Percentiles rank a stretch among this genome's conserved stretches.
Conservation (phyloP, 164 flowering plant genomes). For the Magnolia kwangsiensis region DNA sequence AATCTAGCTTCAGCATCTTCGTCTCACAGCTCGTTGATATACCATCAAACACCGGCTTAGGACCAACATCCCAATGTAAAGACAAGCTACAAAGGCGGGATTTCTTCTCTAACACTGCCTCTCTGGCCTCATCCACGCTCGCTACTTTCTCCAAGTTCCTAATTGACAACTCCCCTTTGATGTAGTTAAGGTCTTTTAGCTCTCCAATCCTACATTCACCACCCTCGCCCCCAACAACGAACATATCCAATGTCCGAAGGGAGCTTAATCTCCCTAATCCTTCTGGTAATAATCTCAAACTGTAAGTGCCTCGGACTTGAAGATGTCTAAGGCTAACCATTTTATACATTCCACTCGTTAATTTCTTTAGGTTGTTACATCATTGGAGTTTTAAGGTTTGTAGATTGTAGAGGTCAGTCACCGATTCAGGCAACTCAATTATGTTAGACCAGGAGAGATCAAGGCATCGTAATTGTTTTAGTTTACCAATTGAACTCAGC, state of each 20-base stretch:
- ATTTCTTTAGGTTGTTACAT: background rate
- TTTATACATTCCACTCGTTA: slow-evolving; percentile 6
- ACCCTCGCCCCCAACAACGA: background rate
- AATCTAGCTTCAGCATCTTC: background rate
- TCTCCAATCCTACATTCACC: slow-evolving; percentile 8
- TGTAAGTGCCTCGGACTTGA: background rate
- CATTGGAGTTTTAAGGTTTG: background rate
- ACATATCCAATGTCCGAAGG: slow-evolving; percentile 1
- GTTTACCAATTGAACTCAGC: background rate
- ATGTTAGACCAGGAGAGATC: background rate
- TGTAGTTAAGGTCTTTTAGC: slow-evolving; percentile 5
- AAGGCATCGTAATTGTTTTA: slow-evolving; percentile 12
- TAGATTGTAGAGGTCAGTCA: slow-evolving; percentile 3
- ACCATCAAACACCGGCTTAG: too few relatives aligned
- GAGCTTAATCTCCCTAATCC: slow-evolving; percentile 5
- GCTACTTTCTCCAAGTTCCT: background rate
- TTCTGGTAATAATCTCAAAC: background rate
- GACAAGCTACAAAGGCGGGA: background rate
- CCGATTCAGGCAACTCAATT: background rate
- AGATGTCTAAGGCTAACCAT: slow-evolving; percentile 11
- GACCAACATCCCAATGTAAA: background rate
- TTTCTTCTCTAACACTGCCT: background rate
- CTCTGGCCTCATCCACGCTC: background rate
- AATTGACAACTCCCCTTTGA: background rate
- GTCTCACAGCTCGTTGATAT: background rate